phyloP scores from a whole-genome alignment of 1,139 yeast genomes.

The Suhomyces anneliseae region DNA sequence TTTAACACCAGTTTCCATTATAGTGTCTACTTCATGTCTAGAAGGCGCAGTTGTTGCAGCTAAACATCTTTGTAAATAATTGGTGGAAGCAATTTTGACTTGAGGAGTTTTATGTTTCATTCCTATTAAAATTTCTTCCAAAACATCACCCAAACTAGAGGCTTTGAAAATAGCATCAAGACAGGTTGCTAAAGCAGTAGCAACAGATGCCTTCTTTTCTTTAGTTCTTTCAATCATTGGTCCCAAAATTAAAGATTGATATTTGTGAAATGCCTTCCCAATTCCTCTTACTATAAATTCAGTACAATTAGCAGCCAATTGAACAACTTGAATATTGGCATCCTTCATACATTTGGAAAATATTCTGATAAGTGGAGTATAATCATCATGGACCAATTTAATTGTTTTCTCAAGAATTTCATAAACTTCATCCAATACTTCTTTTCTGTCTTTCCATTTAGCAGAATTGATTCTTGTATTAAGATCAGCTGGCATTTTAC shows the following conservation, averaged over 20 bases:
- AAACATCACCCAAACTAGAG: slow-evolving; percentile 55
- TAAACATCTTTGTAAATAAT: slow-evolving; percentile 66
- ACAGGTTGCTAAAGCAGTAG: slow-evolving; percentile 66
- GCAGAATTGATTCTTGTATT: slow-evolving; percentile 54
- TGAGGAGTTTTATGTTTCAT: slow-evolving; percentile 84
- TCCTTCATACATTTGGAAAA: slow-evolving; percentile 81
- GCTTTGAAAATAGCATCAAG: slow-evolving; percentile 61
- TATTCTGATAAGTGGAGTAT: slow-evolving; percentile 55
- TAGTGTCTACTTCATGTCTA: slow-evolving; percentile 52
- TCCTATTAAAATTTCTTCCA: slow-evolving; percentile 59
- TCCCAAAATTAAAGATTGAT: slow-evolving; percentile 52
- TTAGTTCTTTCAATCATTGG: slow-evolving; percentile 81
- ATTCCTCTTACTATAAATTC: slow-evolving; percentile 68
- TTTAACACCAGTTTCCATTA: slow-evolving; percentile 57
- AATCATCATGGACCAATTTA: slow-evolving; percentile 50
- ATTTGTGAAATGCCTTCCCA: slow-evolving; percentile 53
- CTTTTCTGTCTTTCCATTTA: slow-evolving; percentile 93
- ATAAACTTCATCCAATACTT: slow-evolving; percentile 69
- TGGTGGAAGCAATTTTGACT: slow-evolving; percentile 68
- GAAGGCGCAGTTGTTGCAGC: slow-evolving; percentile 50
- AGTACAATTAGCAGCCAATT: slow-evolving; percentile 71
- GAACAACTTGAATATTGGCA: slow-evolving; percentile 87
- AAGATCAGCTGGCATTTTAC: slow-evolving; percentile 66
- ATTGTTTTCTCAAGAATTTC: slow-evolving; percentile 54
- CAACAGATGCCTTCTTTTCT: slow-evolving; percentile 80